Evolutionary conservation across 2,329 filamentous ascomycete species (phyloP).

Genomic region (Graphium sp.): DNA sequence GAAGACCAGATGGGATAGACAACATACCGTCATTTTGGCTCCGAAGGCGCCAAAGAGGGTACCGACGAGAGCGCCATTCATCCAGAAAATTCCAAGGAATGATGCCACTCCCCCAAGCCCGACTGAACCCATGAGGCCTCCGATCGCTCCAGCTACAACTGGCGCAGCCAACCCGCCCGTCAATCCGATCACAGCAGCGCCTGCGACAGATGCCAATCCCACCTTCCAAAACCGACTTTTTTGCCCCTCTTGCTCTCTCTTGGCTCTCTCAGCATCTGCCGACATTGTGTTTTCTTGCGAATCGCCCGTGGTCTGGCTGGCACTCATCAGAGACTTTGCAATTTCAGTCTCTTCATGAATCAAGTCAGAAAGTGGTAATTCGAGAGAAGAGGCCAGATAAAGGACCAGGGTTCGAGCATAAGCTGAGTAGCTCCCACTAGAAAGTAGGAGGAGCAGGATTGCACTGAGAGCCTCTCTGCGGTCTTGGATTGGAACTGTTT

Average conservation of each 20-base stretch:
- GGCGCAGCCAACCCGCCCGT: slow-evolving; percentile 86
- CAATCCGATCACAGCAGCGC: slow-evolving; percentile 78
- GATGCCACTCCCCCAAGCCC: slow-evolving; percentile 74
- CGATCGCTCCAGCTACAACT: slow-evolving; percentile 70
- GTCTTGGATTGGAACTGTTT: slow-evolving; percentile 38
- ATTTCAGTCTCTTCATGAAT: slow-evolving; percentile 59
- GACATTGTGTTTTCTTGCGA: slow-evolving; percentile 35
- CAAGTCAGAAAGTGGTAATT: slow-evolving; percentile 42
- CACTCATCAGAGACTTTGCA: slow-evolving; percentile 56
- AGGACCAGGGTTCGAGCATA: slow-evolving; percentile 55
- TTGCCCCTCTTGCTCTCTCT: slow-evolving; percentile 55
- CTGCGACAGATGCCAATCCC: slow-evolving; percentile 72
- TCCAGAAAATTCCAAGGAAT: slow-evolving; percentile 72
- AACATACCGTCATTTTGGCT: slow-evolving; percentile 45
- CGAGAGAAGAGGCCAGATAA: slow-evolving; percentile 49
- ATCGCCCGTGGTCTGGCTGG: slow-evolving; percentile 23
- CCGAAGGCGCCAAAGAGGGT: slow-evolving; percentile 82
- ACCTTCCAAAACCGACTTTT: slow-evolving; percentile 72
- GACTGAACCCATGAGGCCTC: slow-evolving; percentile 67
- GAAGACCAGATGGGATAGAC: neutral
- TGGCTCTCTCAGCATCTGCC: slow-evolving; percentile 60
- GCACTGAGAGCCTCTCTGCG: slow-evolving; percentile 51
- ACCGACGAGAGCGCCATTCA: slow-evolving; percentile 72
- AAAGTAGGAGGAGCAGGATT: slow-evolving; percentile 52
- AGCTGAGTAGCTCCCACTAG: slow-evolving; percentile 57